Evolutionary conservation across 2,329 filamentous ascomycete genomes (phyloP), one percentile per base, ranked within the genome.

Genomic region (Scytalidium sp.): DNA sequence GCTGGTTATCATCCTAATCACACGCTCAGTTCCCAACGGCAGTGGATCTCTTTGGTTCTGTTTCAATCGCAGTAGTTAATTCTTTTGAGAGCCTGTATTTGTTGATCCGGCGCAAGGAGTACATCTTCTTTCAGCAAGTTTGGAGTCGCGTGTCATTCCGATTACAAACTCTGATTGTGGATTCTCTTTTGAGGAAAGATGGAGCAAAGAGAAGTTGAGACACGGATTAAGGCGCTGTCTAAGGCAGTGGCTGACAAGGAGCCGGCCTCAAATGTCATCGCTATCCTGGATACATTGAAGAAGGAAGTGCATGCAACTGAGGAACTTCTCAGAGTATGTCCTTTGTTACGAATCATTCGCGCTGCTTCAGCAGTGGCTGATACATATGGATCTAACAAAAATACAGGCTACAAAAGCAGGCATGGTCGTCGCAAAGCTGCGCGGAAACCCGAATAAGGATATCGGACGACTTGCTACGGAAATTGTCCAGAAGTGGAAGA

Each of bases 401-500:
- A 9, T 43, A 15, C 49, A 87, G 84, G 78, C 87, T 40, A 97
- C 93, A n/a, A 88, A 87, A 60, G 93, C 96, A 46, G 94, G 94
- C 60, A 86, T 96, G 57, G 84, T 87, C 45, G 88, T 97, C 55
- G 93, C 92, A 68, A 93, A 91, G 67, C 81, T 86, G 45, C 78
- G 84, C 47, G 71, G 87, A 53, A 91, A 95, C 68, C 70, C 84
- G 50, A 87, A 95, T 75, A 91, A 89, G 68, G 84, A 92, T 41
- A 87, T 97, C 59, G 84, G 86, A 43, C 81, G 83, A 46, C 76
- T 89, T 41, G 91, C 94, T 3, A 78, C 81, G 52, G 88, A 92
- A 63, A 87, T 97, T 50, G 91, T 99, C 46, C 80, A 79, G 55
- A 95, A 92, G 69, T 96, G 90, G 90, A 88, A 87, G 74, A 84